Base-by-base conservation (phyloP, 1,139 yeast genomes). In the Kluyveromyces sp. region DNA sequence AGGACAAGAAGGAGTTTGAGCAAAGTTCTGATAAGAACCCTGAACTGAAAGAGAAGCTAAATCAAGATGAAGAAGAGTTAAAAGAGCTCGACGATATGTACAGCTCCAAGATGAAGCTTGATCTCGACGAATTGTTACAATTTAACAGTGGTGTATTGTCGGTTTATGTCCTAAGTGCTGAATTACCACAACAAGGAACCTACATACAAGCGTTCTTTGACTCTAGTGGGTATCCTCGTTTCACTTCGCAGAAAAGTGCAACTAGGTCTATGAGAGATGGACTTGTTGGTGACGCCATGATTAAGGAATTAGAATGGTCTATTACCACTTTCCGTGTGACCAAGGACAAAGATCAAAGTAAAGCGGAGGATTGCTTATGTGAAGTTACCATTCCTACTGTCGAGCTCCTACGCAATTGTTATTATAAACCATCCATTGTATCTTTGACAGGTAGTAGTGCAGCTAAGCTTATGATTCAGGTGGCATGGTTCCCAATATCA, bases 271-370 rank as follows among this genome's bases (percentile, higher is more conserved):
- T 67, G 32, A 70, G 70, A 48, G 60, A 78, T 46, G 78, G 77
- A 51, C 77, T 83, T 29, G 29, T 35, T 7, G 88, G 89, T 50
- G 96, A 88, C 64, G 79, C 69, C 20, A 65, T 80, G 50, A 71
- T 89, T 46, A 81, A 80, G 49, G 95, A 88, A 61, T 70, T 89
- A 45, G 88, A 82, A 36, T 77, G 79, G 72, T 86, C 96, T 2
- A 67, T 72, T 44, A 73, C 80, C 1, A 70, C 75, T 7, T 73
- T 89, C 63, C 75, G 86, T 57, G 62, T 85, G 33, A 74, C 74
- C 3, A 78, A 77, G 60, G 66, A 76, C 50, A 64, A 73, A 53
- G 71, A 75, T 44, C 68, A 68, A 47, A 74, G 76, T 57, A 69
- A 81, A 56, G 71, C 73, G 25, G 81, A 78, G 49, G 79, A 78